Evolutionary conservation across 164 flowering plant genomes (phyloP), one percentile per base, ranked within the genome.

Genomic region (Vitis labrusca): DNA sequence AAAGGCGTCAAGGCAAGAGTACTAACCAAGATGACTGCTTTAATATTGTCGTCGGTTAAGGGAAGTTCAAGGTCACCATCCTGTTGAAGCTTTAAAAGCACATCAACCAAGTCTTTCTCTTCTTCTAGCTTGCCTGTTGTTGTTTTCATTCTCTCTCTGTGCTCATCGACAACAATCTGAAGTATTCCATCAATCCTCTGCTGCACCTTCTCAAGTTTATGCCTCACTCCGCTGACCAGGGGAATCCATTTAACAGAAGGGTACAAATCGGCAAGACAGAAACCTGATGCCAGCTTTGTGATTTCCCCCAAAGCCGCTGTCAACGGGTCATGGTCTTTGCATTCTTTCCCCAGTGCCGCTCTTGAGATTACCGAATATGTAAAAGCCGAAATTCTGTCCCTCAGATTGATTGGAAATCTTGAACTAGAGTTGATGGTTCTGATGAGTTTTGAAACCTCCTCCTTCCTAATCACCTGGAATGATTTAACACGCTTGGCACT

Each of bases 401-500:
- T 51, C 6, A 51, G 12, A 51, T 51, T 10, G 8, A 51, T 8
- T 3, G 13, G 11, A 10, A 13, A 10, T 51, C 53, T 51, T 51
- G 53, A 10, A 51, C 15, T 9, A 10, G 15, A 51, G 5, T 2
- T 51, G 53, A 51, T 10, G 4, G 3, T 51, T 51, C 12, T 51
- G 13, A 10, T 51, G 53, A 51, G 53, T 4, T 51, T 10, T 10
- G 13, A 51, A 5, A 64, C 70, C 62, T 79, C 81, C 29, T 79
- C 79, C 12, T 77, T 63, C 15, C 85, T 59, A 15, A 79, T 51
- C 1, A 63, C 44, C n/a, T 49, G 50, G 59, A 79, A 77, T 0
- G 81, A 77, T 27, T 65, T 63, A 49, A 83, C 86, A 1, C 68
- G 69, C 37, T 72, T 78, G 11, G 73, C 52, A 50, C 80, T 78